Conservation (phyloP, 2,329 filamentous ascomycete genomes). For the Fusarium sp. region DNA sequence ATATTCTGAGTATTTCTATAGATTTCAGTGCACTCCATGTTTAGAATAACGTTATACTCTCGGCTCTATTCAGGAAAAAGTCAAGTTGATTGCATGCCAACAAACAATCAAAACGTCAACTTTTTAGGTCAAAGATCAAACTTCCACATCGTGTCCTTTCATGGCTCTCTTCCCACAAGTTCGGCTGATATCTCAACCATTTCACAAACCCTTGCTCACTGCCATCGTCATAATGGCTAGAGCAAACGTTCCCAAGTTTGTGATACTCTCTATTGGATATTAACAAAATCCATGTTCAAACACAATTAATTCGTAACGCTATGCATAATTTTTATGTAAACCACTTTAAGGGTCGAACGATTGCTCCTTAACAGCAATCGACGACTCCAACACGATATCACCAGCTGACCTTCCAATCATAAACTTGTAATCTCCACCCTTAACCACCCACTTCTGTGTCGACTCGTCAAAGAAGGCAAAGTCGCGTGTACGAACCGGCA, state of each 20-base stretch:
- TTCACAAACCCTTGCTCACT: too few species aligned
- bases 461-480: slow-evolving; percentile 52
- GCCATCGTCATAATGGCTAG: too few species aligned
- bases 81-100: too few species aligned
- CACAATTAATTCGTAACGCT: slow-evolving; percentile 19
- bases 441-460: slow-evolving; percentile 49
- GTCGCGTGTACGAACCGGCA: slow-evolving; percentile 46
- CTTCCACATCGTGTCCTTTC: too few species aligned
- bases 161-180: too few species aligned
- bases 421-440: slow-evolving; percentile 51
- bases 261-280: too few species aligned
- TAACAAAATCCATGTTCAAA: not conserved
- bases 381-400: slow-evolving; percentile 46
- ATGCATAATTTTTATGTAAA: slow-evolving; percentile 3
- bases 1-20: slow-evolving; percentile 23
- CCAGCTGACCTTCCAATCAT: slow-evolving; percentile 47
- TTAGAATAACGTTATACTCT: too few species aligned
- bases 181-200: too few species aligned
- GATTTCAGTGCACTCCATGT: not conserved
- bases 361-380: slow-evolving; percentile 39
- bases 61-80: too few species aligned
- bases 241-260: too few species aligned
- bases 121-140: too few species aligned
- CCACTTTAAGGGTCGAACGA: slow-evolving; percentile 35
- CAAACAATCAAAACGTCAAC: too few species aligned